Evolutionary conservation across 768 basidiomycete species (phyloP).

Genomic region (Lactarius pseudohatsudake): DNA sequence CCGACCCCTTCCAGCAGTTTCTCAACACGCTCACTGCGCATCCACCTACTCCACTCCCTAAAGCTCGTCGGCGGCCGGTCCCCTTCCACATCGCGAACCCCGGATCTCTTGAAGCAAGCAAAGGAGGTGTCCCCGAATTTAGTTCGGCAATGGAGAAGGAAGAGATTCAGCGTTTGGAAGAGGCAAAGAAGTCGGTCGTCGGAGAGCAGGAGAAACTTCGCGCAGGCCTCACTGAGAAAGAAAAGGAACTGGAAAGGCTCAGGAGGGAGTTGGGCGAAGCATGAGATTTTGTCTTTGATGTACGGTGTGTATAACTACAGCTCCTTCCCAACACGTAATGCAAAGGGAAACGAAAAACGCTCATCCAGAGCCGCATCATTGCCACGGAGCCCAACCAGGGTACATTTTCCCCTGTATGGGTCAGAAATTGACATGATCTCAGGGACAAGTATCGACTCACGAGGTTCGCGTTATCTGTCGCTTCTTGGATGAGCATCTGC

Average conservation of each 20-base stretch:
- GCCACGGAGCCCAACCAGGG: slow-evolving; percentile 85
- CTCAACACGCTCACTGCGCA: slow-evolving; percentile 77
- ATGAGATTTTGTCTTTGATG: neutral
- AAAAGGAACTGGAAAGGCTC: slow-evolving; percentile 74
- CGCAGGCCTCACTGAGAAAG: slow-evolving; percentile 66
- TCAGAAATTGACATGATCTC: slow-evolving; percentile 20
- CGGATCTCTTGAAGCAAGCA: slow-evolving; percentile 61
- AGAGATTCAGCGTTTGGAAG: slow-evolving; percentile 77
- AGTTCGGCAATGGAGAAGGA: slow-evolving; percentile 81
- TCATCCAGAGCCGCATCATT: slow-evolving; percentile 39
- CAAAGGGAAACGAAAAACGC: neutral
- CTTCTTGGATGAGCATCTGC: slow-evolving; percentile 88
- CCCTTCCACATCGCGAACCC: slow-evolving; percentile 66
- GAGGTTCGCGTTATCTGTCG: slow-evolving; percentile 71
- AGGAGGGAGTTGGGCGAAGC: slow-evolving; percentile 50
- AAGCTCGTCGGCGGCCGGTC: slow-evolving; percentile 54
- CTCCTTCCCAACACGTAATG: neutral
- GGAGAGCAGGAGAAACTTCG: slow-evolving; percentile 78
- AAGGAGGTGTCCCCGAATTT: slow-evolving; percentile 77
- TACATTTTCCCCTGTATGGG: slow-evolving; percentile 78
- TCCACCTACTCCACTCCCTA: slow-evolving; percentile 81
- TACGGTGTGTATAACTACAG: slow-evolving; percentile 14
- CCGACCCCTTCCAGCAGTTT: slow-evolving; percentile 88
- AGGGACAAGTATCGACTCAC: slow-evolving; percentile 38
- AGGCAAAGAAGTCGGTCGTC: slow-evolving; percentile 66